Evolutionary conservation across 1,139 yeast species (phyloP), one percentile per base, ranked within the genome.

Genomic region (Pneumocystis canis): DNA sequence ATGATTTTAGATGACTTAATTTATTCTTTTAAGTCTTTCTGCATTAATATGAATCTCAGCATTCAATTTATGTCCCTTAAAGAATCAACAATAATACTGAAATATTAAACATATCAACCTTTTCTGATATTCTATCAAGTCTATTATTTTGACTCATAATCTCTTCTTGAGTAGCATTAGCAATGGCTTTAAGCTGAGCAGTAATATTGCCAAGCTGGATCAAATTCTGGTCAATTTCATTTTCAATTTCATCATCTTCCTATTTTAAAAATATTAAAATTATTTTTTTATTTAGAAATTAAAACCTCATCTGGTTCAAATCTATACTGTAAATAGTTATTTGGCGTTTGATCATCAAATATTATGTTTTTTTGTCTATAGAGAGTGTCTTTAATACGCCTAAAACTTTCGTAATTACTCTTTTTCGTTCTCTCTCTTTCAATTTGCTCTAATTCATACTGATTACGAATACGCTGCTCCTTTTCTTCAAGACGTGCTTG

Each of bases 381-480:
- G 67, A 11, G 47, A 57, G 57, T 40, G 32, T 30, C 57, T 54
- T 31, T 57, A 56, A 16, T 58, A 57, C 85, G 78, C 64, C 77
- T 78, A 58, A 81, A 80, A 7, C 83, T 77, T 59, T 76, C 76
- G 57, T 76, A 75, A 41, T 80, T 75, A 32, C 71, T 74, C 57
- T 74, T 72, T 59, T 80, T 76, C 61, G 79, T 78, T 58, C 74
- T 73, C 66, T 81, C 82, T 14, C 65, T 60, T 62, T 69, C 71
- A 31, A 66, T 66, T 65, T 74, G 76, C 61, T 85, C 90, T 69
- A 80, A 82, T 40, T 82, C 78, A 69, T 87, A 82, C 61, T 85
- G 82, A n/a, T 79, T 75, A 69, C 85, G 83, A 67, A 89, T 79
- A 65, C 78, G 79, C 64, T 82, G 87, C 73, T 90, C 97, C 69